Conservation (phyloP, 2,329 filamentous ascomycete genomes). For the Colletotrichum spinosum region DNA sequence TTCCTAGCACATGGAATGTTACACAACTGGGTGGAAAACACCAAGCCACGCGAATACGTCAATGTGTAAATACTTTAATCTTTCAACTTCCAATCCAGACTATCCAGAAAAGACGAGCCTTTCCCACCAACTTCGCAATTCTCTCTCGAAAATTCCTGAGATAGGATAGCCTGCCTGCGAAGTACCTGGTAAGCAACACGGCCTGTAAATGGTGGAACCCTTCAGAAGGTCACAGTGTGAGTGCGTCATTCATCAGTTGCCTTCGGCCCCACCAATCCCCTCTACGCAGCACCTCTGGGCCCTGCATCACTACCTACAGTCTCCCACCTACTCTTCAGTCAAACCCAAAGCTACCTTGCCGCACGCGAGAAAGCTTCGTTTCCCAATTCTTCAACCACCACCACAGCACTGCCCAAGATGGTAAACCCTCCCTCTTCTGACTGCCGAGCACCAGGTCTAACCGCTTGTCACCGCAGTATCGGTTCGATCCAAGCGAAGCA, state of each 20-base stretch:
- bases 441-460: conserved; percentile 18
- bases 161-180: too few relatives aligned
- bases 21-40: too few relatives aligned
- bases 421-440: conserved; percentile 31
- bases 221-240: conserved; percentile 11
- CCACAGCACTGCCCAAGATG: conserved; percentile 38
- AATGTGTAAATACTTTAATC: too few relatives aligned
- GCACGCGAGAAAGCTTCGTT: neutral
- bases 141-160: too few relatives aligned
- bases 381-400: conserved; percentile 2
- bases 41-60: too few relatives aligned
- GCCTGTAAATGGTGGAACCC: conserved; percentile 2
- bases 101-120: too few relatives aligned
- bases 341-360: conserved; percentile 16
- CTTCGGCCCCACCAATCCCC: conserved; percentile 34
- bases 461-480: conserved; percentile 25
- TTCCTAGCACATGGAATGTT: too few relatives aligned
- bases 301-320: conserved; percentile 12
- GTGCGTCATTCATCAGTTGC: conserved; percentile 40
- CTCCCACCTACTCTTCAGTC: neutral
- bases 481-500: conserved; percentile 37
- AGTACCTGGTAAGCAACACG: too few relatives aligned
- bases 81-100: too few relatives aligned
- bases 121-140: too few relatives aligned
- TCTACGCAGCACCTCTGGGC: neutral